Conservation (phyloP, 2,329 filamentous ascomycete species). For the Dactylellina haptotyla region DNA sequence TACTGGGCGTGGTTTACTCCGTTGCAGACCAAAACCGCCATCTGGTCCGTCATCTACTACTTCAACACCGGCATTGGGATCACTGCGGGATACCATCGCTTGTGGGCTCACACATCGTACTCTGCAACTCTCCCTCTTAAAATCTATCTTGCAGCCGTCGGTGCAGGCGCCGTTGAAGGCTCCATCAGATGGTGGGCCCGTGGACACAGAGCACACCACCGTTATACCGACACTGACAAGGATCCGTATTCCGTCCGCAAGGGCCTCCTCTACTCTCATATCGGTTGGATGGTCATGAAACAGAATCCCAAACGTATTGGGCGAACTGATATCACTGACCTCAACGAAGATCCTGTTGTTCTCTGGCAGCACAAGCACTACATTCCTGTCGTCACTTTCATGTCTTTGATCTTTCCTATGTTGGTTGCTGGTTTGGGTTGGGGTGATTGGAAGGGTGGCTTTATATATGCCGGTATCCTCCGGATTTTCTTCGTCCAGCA, state of each 20-base stretch:
- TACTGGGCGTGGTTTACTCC: conserved; percentile 82
- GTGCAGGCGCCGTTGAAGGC: conserved; percentile 83
- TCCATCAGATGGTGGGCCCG: conserved; percentile 90
- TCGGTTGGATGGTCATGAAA: conserved; percentile 94
- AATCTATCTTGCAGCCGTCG: conserved; percentile 82
- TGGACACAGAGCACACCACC: conserved; percentile 86
- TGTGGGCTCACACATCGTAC: conserved; percentile 88
- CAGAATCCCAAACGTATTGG: conserved; percentile 90
- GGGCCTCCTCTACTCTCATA: conserved; percentile 82
- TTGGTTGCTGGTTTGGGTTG: conserved; percentile 80
- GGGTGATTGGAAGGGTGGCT: conserved; percentile 83
- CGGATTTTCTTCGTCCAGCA: conserved; percentile 91
- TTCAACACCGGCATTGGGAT: conserved; percentile 84
- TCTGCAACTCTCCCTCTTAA: conserved; percentile 79
- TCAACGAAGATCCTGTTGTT: conserved; percentile 86
- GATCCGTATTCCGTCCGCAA: conserved; percentile 92
- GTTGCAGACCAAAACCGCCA: conserved; percentile 74
- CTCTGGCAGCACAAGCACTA: conserved; percentile 90
- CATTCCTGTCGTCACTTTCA: conserved; percentile 79
- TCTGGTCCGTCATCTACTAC: conserved; percentile 82
- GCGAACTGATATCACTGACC: conserved; percentile 85
- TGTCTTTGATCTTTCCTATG: conserved; percentile 80
- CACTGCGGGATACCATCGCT: conserved; percentile 80
- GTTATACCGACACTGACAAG: conserved; percentile 92
- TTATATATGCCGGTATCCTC: conserved; percentile 85